These are phyloP conservation scores for Micromonas commoda DNA, from an alignment of 139 green algal genomes.

Conservation along the genomic window DNA sequence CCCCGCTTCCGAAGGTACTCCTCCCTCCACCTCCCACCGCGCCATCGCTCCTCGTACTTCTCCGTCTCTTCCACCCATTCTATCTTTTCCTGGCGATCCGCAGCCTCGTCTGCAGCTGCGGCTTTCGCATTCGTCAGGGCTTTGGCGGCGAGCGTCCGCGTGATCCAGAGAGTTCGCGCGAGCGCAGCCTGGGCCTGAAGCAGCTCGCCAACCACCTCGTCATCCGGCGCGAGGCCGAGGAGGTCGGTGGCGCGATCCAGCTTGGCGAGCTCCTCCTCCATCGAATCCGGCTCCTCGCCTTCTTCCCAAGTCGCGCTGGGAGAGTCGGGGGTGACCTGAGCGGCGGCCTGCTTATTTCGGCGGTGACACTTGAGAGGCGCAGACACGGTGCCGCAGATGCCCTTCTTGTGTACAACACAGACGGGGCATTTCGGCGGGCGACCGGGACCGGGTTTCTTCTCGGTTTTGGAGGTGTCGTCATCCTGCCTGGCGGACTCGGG, in stretches of 20 bases:
- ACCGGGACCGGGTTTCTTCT: background rate
- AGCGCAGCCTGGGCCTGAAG: constrained; percentile 56
- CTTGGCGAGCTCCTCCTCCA: constrained; percentile 49
- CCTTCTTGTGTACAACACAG: constrained; percentile 56
- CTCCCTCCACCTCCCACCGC: constrained; percentile 12
- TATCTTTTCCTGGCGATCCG: background rate
- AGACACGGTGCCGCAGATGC: constrained; percentile 54
- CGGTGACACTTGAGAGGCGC: constrained; percentile 53
- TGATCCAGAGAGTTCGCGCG: background rate
- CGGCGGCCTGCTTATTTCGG: constrained; percentile 38
- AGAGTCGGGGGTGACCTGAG: background rate
- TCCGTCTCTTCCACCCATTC: background rate
- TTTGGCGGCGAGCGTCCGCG: background rate
- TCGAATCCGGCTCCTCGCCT: background rate
- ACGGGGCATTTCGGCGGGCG: constrained; percentile 47
- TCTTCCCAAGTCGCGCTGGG: background rate
- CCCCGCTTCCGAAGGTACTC: background rate
- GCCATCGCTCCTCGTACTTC: constrained; percentile 12
- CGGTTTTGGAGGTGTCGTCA: too few species aligned
- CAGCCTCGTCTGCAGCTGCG: background rate
- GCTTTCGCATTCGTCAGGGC: background rate
- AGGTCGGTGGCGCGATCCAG: constrained; percentile 37
- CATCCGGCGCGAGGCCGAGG: constrained; percentile 64
- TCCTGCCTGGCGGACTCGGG: too few species aligned
- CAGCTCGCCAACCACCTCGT: constrained; percentile 75